phyloP scores from a whole-genome alignment of 2,329 filamentous ascomycete genomes.

The Ascocoryne sarcoides region DNA sequence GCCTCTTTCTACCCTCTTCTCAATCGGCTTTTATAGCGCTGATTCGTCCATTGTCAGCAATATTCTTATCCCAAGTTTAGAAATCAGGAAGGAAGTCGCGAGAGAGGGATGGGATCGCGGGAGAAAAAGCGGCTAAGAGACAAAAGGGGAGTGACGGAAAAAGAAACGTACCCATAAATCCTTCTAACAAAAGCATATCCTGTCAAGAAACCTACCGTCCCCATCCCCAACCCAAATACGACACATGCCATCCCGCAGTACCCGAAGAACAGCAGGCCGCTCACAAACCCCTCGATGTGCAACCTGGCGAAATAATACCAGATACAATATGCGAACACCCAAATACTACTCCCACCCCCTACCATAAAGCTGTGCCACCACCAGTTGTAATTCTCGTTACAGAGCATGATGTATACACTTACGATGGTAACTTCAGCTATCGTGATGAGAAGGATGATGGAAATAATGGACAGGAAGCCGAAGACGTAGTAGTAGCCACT shows the following conservation, averaged over 20 bases:
- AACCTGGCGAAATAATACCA: constrained; percentile 80
- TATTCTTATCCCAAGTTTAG: not conserved
- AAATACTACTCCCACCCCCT: constrained; percentile 66
- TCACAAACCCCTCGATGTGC: constrained; percentile 72
- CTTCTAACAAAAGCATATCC: constrained; percentile 76
- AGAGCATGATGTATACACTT: constrained; percentile 73
- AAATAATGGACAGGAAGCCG: constrained; percentile 71
- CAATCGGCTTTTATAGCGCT: constrained; percentile 21
- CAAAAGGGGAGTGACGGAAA: not conserved
- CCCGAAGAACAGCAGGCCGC: constrained; percentile 72
- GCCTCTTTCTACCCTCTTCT: no score
- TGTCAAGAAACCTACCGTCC: constrained; percentile 76
- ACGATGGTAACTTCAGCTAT: constrained; percentile 79
- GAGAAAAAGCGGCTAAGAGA: not conserved
- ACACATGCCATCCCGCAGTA: constrained; percentile 76
- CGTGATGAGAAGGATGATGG: constrained; percentile 62
- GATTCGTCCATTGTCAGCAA: constrained; percentile 6
- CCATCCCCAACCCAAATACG: constrained; percentile 72
- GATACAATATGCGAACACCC: constrained; percentile 74
- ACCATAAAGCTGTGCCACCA: constrained; percentile 86
- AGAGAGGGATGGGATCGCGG: not conserved
- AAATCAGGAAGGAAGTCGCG: not conserved
- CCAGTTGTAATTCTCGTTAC: constrained; percentile 82
- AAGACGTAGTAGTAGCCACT: constrained; percentile 89
- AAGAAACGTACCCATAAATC: constrained; percentile 63